phyloP scores from a whole-genome alignment of 176 grass and related monocot species.

The Eleusine coracana region DNA sequence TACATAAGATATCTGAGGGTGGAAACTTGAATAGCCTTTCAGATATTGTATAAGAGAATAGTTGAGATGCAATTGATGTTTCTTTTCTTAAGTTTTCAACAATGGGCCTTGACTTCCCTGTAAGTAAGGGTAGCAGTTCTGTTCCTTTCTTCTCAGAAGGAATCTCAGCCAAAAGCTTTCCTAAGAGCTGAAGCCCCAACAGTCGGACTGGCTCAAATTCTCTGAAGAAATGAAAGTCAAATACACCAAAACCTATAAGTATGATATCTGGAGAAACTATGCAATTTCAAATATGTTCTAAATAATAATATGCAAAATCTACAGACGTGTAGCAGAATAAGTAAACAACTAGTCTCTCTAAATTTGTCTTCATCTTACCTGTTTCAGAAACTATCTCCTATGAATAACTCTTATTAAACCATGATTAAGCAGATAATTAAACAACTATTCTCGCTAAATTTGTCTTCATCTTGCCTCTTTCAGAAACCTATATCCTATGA shows the following conservation, averaged over 20 bases:
- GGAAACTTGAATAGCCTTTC: slow-evolving; percentile 86
- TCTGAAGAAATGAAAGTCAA: slow-evolving; percentile 39
- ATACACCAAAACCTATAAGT: slow-evolving; percentile 22
- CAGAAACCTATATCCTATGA: too few species aligned
- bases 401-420: too few species aligned
- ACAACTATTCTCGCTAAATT: too few species aligned
- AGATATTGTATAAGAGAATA: slow-evolving; percentile 81
- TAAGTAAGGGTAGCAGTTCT: slow-evolving; percentile 72
- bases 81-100: slow-evolving; percentile 70
- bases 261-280: slow-evolving; percentile 50
- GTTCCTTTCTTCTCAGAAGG: slow-evolving; percentile 77
- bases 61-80: slow-evolving; percentile 43
- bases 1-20: slow-evolving; percentile 83
- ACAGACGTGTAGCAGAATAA: background rate
- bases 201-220: slow-evolving; percentile 88
- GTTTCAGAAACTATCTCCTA: too few species aligned
- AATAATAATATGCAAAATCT: background rate
- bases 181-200: slow-evolving; percentile 89
- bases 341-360: background rate
- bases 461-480: too few species aligned
- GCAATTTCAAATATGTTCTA: background rate
- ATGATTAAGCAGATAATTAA: too few species aligned
- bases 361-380: too few species aligned
- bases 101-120: slow-evolving; percentile 69
- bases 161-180: slow-evolving; percentile 83